A percentile compares a stretch with the other conserved stretches of the same genome.
Conservation (phyloP, 2,329 filamentous ascomycete genomes). For the Coniochaeta pulveracea region DNA sequence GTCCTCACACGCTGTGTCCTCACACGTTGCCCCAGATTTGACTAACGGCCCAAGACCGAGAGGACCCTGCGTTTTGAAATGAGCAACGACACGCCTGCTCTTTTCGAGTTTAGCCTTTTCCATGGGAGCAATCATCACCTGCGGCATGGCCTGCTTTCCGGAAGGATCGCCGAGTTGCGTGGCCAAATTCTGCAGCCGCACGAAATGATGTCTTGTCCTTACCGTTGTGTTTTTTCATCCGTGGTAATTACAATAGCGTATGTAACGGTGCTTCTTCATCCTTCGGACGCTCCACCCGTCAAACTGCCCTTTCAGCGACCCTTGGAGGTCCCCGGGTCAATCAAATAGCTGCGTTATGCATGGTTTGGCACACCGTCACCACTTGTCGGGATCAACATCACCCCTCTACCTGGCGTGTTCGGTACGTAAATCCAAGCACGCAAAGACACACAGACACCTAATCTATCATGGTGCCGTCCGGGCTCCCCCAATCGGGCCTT, state of each 20-base stretch:
- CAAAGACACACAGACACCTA: too few species aligned
- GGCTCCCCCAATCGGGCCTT: too few species aligned
- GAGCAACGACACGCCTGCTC: neutral
- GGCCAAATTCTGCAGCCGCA: neutral
- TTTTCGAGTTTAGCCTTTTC: conserved; percentile 1
- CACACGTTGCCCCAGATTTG: conserved; percentile 2
- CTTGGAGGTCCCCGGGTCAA: neutral
- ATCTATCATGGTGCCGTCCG: too few species aligned
- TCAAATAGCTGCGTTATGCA: neutral
- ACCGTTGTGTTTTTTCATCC: too few species aligned
- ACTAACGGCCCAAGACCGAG: neutral
- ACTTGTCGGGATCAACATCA: too few species aligned
- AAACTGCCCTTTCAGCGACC: neutral
- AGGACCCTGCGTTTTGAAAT: conserved; percentile 4
- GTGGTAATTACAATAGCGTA: too few species aligned
- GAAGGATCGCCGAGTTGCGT: conserved; percentile 1
- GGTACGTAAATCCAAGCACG: too few species aligned
- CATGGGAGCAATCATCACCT: neutral
- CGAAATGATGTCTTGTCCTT: neutral
- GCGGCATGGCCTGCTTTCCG: conserved; percentile 1
- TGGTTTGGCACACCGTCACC: too few species aligned
- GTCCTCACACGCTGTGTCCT: neutral
- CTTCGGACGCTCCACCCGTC: neutral
- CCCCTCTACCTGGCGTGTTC: too few species aligned
- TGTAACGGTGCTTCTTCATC: conserved; percentile 1